These are phyloP conservation scores for Clavaria fumosa DNA, from an alignment of 768 basidiomycete species.

Conservation along the genomic window DNA sequence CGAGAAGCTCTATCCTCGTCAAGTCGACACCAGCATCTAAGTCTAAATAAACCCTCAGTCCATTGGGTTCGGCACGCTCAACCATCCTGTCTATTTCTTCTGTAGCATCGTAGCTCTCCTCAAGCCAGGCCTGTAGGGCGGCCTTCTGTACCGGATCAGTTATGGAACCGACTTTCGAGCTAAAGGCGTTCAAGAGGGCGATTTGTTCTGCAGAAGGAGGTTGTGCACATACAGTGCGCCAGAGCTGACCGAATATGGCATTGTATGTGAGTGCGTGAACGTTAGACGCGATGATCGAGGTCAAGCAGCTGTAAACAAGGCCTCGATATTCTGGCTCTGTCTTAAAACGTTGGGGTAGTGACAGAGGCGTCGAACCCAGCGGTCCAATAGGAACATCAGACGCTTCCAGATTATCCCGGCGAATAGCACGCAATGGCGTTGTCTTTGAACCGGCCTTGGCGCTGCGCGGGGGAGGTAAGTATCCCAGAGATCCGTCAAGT, in stretches of 20 bases:
- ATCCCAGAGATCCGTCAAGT: constrained; percentile 9
- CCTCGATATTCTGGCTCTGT: constrained; percentile 11
- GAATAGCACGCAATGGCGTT: constrained; percentile 5
- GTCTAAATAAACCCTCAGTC: constrained; percentile 15
- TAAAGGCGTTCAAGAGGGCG: constrained; percentile 13
- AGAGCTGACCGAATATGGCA: constrained; percentile 17
- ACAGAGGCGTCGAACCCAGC: constrained; percentile 7
- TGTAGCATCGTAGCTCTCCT: constrained; percentile 16
- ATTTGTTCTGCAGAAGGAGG: constrained; percentile 10
- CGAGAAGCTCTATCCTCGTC: constrained; percentile 16
- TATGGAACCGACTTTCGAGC: constrained; percentile 12
- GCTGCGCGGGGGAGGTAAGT: constrained; percentile 12
- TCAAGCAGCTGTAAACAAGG: constrained; percentile 13
- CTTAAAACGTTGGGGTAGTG: constrained; percentile 13
- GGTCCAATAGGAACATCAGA: constrained; percentile 8
- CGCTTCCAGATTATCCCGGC: constrained; percentile 3
- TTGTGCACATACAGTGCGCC: constrained; percentile 18
- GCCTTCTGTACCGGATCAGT: constrained; percentile 10
- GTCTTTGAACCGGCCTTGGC: not conserved
- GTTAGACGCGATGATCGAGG: constrained; percentile 14
- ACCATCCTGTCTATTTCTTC: constrained; percentile 16
- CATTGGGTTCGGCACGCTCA: constrained; percentile 6
- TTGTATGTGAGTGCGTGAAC: constrained; percentile 17
- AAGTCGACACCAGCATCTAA: constrained; percentile 16
- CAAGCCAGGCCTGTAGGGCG: constrained; percentile 15